Evolutionary conservation across 2,329 filamentous ascomycete species (phyloP), one percentile per base, ranked within the genome.

Genomic region (Fusarium sp.): DNA sequence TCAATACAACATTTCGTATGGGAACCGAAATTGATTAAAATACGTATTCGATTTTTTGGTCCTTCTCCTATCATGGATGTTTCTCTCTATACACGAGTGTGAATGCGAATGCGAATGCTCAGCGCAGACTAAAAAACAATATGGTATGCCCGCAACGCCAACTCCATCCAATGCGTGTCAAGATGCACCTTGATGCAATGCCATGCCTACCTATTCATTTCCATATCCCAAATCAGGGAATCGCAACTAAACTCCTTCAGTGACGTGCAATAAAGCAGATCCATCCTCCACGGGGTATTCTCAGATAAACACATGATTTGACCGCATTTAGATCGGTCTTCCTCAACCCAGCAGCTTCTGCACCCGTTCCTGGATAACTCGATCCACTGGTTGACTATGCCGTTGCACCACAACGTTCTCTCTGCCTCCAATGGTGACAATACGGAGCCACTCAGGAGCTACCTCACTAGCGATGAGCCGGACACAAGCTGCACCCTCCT

Each of bases 391-490:
- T 71, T 85, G 84, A n/a, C 72, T 73, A 38, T 81, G 83, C 33
- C 83, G 81, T 79, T 88, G 84, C n/a, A 90, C 81, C 5, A 91
- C 87, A 8, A 91, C 87, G 65, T 89, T 89, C 78, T 91, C 89
- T 74, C 86, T 82, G 3, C 87, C 86, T 2, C 84, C 86, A 42
- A 91, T 82, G 40, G 81, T 83, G 17, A 90, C 84, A 4, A 91
- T 80, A 63, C 84, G 83, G 51, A 90, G 70, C 88, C 89, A 91
- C 75, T 87, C 85, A 0, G 89, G 88, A 6, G 88, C 87, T 12
- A 91, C 83, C 74, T 91, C 89, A 10, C 69, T 78, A 6, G 87
- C 88, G 64, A 91, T 83, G 58, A 90, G 77, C 10, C 85, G 80
- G 17, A 91, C 83, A 68, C 88, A 89, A 11, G 79, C 74, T 11